Evolutionary conservation across 2,329 filamentous ascomycete species (phyloP), one percentile per base, ranked within the genome.

Genomic region (Pseudovirgaria hyperparasitica): DNA sequence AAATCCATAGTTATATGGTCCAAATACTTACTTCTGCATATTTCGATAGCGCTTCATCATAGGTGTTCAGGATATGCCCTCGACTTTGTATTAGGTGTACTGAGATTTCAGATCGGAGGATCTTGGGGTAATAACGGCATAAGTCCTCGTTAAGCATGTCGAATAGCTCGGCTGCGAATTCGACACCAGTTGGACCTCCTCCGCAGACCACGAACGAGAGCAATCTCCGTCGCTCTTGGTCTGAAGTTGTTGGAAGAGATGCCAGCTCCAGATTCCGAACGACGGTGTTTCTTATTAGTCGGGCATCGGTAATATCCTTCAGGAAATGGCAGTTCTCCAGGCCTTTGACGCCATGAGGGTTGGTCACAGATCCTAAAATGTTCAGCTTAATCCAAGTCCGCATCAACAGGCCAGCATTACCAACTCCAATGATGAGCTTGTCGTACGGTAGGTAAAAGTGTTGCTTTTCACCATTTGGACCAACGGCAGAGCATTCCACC

Each of bases 91-190:
- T 94, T 24, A 98, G 67, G 48, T 98, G 92, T 2, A 98, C 87
- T 0, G 90, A 96, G 25, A 98, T 92, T 52, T 98, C 85, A 49
- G 96, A 96, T 35, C 90, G 75, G n/a, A 98, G 58, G 16, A 98
- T 72, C 36, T 76, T 76, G 3, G 90, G 90, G 54, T 93, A 98
- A 42, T 80, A 73, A 27, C 68, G 65, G 22, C 76, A 76, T 22
- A 98, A 57, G 49, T 98, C 90, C 52, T 98, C 92, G 46, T 98
- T 98, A 10, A 98, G 66, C 53, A 98, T 76, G 54, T 98, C 90
- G 51, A 81, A 96, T 5, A 98, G 67, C 51, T 98, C 90, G 5
- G 90, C 90, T 1, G 92, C 92, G 44, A 98, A 98, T 52, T 98
- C 90, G 19, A 98, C 90, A 34, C 90, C 90, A 0, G 90, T 98